Evolutionary conservation across 371 early-diverging fungal species (phyloP), one percentile per base, ranked within the genome.

Genomic region (Funneliformis caledonium): DNA sequence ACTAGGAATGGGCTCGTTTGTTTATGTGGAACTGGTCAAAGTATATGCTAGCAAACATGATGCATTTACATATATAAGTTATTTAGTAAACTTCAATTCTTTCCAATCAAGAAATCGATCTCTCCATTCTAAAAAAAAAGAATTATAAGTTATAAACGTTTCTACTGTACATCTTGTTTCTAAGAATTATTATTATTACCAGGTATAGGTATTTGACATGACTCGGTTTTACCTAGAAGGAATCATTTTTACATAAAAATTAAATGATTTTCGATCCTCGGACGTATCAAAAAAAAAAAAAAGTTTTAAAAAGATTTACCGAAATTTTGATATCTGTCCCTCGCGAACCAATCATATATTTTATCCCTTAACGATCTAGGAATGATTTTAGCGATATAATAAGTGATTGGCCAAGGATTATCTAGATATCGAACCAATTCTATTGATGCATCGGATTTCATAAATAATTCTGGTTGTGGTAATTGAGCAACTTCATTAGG

Each of bases 371-470:
- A 33, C 7, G 67, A 19, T 67, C 26, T 67, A 26, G 67, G 67
- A 67, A 67, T 19, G 26, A 67, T 31, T 67, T 42, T 67, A 11
- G 12, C 14, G 6, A 67, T 67, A 31, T 67, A 62, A 62, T 62
- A 67, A 67, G 42, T 12, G 16, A 67, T 67, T 5, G 67, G 42
- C 67, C 67, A 67, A 42, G 67, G 67, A 14, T 31, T 16, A 67
- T 67, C 67, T 42, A 67, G 26, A 42, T 67, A 67, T 67, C 11
- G n/a, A 33, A 42, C 67, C n/a, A 67, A 33, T 67, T 67, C 67
- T 16, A 67, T 14, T 67, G 67, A 67, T 42, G 67, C 31, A 42
- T 67, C 67, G 14, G 67, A 67, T 26, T 67, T 67, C 67, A 67
- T 33, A 42, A 67, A 9, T 67, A 67, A 33, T 67, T 67, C 42